phyloP scores from a whole-genome alignment of 1,139 yeast species.

The Nakaseomyces bracarensis region DNA sequence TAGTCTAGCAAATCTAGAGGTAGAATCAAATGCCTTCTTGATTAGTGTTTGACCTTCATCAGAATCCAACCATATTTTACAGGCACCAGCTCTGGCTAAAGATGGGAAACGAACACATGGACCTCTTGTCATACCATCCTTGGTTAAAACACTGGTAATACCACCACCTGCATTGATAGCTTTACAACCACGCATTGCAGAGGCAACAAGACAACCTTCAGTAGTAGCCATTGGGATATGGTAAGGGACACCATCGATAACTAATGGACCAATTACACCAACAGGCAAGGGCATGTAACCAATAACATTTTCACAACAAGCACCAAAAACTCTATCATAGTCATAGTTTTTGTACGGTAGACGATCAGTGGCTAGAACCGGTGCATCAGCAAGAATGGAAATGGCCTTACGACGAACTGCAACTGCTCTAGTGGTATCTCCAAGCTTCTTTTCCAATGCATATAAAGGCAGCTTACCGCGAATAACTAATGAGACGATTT shows the following conservation, averaged over 20 bases:
- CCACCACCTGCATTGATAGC: constrained; percentile 98
- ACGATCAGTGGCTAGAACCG: constrained; percentile 60
- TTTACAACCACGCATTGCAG: constrained; percentile 98
- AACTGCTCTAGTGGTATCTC: constrained; percentile 85
- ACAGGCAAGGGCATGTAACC: constrained; percentile 95
- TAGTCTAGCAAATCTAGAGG: constrained; percentile 93
- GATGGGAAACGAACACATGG: constrained; percentile 90
- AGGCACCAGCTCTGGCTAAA: constrained; percentile 82
- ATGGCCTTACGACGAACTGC: constrained; percentile 85
- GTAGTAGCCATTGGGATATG: constrained; percentile 99
- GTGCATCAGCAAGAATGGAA: constrained; percentile 73
- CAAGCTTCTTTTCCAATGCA: constrained; percentile 86
- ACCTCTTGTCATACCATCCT: constrained; percentile 98
- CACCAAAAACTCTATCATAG: constrained; percentile 93
- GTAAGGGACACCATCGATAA: constrained; percentile 77
- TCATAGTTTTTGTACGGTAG: constrained; percentile 81
- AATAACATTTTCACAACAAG: constrained; percentile 97
- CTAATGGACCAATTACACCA: constrained; percentile 95
- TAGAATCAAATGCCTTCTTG: constrained; percentile 88
- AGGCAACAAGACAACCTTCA: constrained; percentile 96
- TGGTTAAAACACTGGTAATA: constrained; percentile 80
- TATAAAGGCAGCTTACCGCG: constrained; percentile 81
- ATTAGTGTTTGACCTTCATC: constrained; percentile 80
- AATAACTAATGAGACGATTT: constrained; percentile 62
- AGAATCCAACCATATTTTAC: constrained; percentile 91